A percentile compares a stretch with the other conserved stretches of the same genome.
Evolutionary conservation across 495 filamentous ascomycete species (phyloP).

Genomic region (Penicillium coprophilum): DNA sequence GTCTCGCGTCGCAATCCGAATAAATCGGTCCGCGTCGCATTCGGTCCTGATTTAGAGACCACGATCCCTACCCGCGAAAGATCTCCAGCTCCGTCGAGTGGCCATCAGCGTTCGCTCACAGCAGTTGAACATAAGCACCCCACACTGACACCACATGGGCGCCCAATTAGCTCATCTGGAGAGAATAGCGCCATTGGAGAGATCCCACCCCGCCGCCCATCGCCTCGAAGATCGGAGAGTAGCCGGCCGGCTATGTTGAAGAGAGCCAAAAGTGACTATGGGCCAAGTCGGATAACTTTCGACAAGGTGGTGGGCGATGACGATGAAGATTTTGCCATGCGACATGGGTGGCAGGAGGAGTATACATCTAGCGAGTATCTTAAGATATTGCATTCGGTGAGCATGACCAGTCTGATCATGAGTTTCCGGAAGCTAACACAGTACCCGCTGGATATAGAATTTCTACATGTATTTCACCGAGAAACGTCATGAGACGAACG

Average conservation of each 20-base stretch:
- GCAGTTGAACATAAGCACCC: slow-evolving; percentile 35
- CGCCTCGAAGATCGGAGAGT: slow-evolving; percentile 36
- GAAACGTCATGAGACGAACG: slow-evolving; percentile 95
- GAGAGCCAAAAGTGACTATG: slow-evolving; percentile 72
- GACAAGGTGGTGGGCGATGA: slow-evolving; percentile 38
- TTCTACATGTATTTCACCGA: slow-evolving; percentile 99
- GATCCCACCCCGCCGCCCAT: slow-evolving; percentile 26
- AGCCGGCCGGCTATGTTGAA: slow-evolving; percentile 58
- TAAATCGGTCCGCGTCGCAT: slow-evolving; percentile 47
- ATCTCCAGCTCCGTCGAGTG: slow-evolving; percentile 38
- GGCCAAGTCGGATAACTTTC: slow-evolving; percentile 42
- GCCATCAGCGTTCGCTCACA: slow-evolving; percentile 45
- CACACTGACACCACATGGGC: slow-evolving; percentile 22
- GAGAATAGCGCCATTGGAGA: slow-evolving; percentile 30
- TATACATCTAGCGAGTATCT: slow-evolving; percentile 60
- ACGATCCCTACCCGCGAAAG: slow-evolving; percentile 43
- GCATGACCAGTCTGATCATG: slow-evolving; percentile 11
- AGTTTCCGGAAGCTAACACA: slow-evolving; percentile 14
- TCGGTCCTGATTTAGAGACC: slow-evolving; percentile 46
- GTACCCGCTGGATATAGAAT: slow-evolving; percentile 27
- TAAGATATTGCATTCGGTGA: slow-evolving; percentile 57
- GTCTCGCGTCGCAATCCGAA: slow-evolving; percentile 38
- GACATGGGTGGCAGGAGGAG: slow-evolving; percentile 64
- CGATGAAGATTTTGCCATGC: slow-evolving; percentile 55
- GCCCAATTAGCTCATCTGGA: slow-evolving; percentile 39